These are phyloP conservation scores for Elymus sibiricus DNA, from an alignment of 176 grass and related monocot genomes.

Conservation along the genomic window DNA sequence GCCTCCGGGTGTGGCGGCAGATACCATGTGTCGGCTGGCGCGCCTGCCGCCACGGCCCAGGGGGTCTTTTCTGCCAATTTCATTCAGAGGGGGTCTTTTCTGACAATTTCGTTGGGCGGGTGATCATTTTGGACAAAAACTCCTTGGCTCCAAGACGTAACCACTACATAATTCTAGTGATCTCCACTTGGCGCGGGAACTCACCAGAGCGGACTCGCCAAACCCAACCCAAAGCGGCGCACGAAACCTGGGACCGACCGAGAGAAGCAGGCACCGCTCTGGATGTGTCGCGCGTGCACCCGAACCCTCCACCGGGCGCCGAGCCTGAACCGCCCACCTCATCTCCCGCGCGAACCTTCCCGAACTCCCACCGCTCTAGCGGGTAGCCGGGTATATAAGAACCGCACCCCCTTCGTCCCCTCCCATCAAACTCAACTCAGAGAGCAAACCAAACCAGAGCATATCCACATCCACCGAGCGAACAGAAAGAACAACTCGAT, in stretches of 20 bases:
- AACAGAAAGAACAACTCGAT: not conserved
- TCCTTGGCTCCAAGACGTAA: not conserved
- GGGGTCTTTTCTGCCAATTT: no score
- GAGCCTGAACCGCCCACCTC: slow-evolving; percentile 19
- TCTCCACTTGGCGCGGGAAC: slow-evolving; percentile 29
- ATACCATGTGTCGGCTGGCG: no score
- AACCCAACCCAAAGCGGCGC: not conserved
- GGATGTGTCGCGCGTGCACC: slow-evolving; percentile 19
- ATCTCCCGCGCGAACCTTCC: slow-evolving; percentile 34
- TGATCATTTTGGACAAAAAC: no score
- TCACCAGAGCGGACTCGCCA: not conserved
- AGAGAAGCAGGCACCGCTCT: not conserved
- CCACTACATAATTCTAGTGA: slow-evolving; percentile 15
- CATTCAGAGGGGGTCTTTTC: no score
- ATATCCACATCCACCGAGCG: not conserved
- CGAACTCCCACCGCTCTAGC: not conserved
- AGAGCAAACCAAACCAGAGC: not conserved
- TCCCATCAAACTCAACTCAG: not conserved
- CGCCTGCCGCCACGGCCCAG: no score
- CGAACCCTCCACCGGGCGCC: slow-evolving; percentile 23
- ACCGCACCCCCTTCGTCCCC: not conserved
- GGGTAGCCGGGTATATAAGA: slow-evolving; percentile 6
- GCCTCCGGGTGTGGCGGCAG: no score
- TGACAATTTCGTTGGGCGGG: no score
- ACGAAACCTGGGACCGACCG: slow-evolving; percentile 29